Conservation (phyloP, 352 stramenopile genomes). For the Globisporangium iwayamae region DNA sequence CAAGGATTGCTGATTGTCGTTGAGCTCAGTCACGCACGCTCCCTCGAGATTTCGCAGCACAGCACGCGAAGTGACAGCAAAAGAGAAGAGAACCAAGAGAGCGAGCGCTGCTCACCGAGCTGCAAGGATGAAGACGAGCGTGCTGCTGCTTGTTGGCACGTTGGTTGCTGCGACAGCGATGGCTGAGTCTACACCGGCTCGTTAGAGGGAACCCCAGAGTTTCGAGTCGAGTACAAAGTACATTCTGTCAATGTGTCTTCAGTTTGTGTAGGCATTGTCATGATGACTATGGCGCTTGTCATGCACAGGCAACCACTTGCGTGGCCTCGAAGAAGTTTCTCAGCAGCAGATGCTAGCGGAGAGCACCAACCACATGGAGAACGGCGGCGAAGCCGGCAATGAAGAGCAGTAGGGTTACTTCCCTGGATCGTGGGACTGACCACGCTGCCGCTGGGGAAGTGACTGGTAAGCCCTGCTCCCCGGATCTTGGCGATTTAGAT, state of each 20-base stretch:
- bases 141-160: neutral
- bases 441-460: neutral
- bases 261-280: too few species aligned
- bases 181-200: neutral
- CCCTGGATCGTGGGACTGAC: slow-evolving; percentile 1
- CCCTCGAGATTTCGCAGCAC: neutral
- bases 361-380: neutral
- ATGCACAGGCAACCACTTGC: neutral
- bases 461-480: neutral
- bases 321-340: neutral
- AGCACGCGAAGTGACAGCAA: neutral
- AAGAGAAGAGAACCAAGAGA: neutral
- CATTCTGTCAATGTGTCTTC: neutral
- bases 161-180: neutral
- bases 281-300: neutral
- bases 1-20: too few species aligned
- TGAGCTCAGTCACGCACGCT: neutral
- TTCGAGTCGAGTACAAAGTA: neutral
- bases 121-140: slow-evolving; percentile 1
- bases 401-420: neutral
- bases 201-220: neutral
- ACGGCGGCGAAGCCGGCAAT: neutral
- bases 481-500: neutral
- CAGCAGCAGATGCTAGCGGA: neutral
- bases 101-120: too few species aligned